Evolutionary conservation across 192 early-diverging fungal genomes (phyloP), one percentile per base, ranked within the genome.

Genomic region (Coemansia sp.): DNA sequence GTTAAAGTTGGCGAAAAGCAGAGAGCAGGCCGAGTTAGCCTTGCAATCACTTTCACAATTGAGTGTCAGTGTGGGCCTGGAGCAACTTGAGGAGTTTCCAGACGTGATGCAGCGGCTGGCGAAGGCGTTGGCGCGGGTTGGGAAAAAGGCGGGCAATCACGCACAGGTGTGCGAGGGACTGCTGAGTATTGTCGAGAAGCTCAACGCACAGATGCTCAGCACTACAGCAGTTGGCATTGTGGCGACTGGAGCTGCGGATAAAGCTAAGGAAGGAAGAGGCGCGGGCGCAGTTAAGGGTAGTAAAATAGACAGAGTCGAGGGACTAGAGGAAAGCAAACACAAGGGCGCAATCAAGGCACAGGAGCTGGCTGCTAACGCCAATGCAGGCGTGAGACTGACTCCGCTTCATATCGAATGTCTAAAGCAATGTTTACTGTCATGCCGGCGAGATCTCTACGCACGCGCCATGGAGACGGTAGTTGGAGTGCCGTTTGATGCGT

Each of bases 371-470:
- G 21, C 42, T 32, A 54, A 30, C 5, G 54, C 52, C 23, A 54
- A 51, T 32, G 5, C 10, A 42, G 78, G 78, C 10, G 74, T 75
- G 51, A 63, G 73, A n/a, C 66, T 75, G 25, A 82, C 79, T 2
- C 51, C 64, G 23, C 60, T 76, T 39, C 74, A 75, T 55, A n/a
- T 70, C 50, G 79, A 82, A 64, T 82, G 79, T 23, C 54, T 70
- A 51, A 57, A 61, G 30, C 64, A 58, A 58, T 76, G 79, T 54
- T 32, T 82, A n/a, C 54, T 76, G 54, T 66, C 74, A 11, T 57
- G 57, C 14, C 67, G 67, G 0, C 56, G 67, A 5, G 51, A 36
- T n/a, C 57, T 76, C 57, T 57, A 74, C 51, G 30, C 39, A 54
- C 67, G 67, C 4, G 74, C 61, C 22, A 51, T 46, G 51, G 23